Evolutionary conservation across 2,329 filamentous ascomycete genomes (phyloP).

Genomic region (Colletotrichum gloeosporioides): DNA sequence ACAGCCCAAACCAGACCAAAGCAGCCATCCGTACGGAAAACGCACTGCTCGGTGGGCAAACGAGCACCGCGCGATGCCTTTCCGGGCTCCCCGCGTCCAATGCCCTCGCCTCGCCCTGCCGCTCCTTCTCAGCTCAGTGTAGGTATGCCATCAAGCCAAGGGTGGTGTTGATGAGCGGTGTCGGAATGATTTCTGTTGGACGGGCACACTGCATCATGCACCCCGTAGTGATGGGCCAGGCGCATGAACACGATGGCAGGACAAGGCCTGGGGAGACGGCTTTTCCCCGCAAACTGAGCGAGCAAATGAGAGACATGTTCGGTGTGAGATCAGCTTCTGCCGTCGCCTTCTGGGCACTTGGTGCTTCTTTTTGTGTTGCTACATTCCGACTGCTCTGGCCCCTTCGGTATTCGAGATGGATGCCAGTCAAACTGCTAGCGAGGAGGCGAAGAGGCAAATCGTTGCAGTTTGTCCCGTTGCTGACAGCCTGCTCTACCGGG

Average conservation of each 20-base stretch:
- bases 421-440: not conserved
- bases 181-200: constrained; percentile 3
- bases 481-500: not conserved
- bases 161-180: not conserved
- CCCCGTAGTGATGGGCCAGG: constrained; percentile 2
- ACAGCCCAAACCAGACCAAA: not conserved
- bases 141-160: not conserved
- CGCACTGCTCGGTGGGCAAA: not conserved
- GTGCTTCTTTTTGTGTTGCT: not conserved
- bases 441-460: constrained; percentile 1
- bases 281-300: not conserved
- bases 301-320: not conserved
- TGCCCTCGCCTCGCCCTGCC: not conserved
- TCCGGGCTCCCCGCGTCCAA: not conserved
- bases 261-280: not conserved
- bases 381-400: not conserved
- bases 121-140: not conserved
- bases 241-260: not conserved
- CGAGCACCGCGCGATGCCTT: not conserved
- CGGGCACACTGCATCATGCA: constrained; percentile 5
- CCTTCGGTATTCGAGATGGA: not conserved
- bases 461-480: not conserved
- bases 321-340: not conserved
- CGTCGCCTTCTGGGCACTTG: not conserved
- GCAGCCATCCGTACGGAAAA: not conserved